Evolutionary conservation across 768 basidiomycete species (phyloP), one percentile per base, ranked within the genome.

Genomic region (Mycena galopus): DNA sequence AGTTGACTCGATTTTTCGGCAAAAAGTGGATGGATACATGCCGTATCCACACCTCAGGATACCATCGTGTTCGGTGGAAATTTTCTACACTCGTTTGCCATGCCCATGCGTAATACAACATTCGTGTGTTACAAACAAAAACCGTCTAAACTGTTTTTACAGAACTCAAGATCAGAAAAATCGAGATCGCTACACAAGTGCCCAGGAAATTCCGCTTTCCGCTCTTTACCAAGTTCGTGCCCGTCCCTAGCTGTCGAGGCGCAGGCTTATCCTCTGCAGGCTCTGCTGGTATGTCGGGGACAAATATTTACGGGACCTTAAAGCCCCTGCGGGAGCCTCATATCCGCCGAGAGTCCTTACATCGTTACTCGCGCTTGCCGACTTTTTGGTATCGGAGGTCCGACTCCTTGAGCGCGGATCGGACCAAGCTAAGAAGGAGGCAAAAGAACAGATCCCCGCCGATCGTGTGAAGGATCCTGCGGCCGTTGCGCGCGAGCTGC

Each of bases 51-150:
- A 0, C 97, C 97, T 0, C 82, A 88, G 35, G 96, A 99, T 79
- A 93, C 97, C 5, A 86, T 99, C 50, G 98, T 99, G 1, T 97
- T 99, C 78, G 97, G 97, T 1, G 97, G 97, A 44, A 99, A 99
- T 81, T 99, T 98, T 80, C 81, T 99, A 60, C 97, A 99, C 82
- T 97, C 96, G 10, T 96, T 93, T 81, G 92, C 96, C 76, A 90
- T 97, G 53, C 86, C 88, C 1, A 96, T 93, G 3, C 97, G 96
- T 97, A 81, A 75, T 94, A 27, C 30, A 58, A 58, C 21, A 35
- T 82, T 70, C 55, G 30, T 27, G 16, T 53, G 58, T 17, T 9
- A 19, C 39, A 64, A 23, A 21, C 8, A 21, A 32, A 50, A 16
- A 17, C 51, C 5, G 33, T 51, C 23, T 61, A 60, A 14, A 76